Evolutionary conservation across 495 filamentous ascomycete species (phyloP), one percentile per base, ranked within the genome.

Genomic region (Lichenothelia convexa): DNA sequence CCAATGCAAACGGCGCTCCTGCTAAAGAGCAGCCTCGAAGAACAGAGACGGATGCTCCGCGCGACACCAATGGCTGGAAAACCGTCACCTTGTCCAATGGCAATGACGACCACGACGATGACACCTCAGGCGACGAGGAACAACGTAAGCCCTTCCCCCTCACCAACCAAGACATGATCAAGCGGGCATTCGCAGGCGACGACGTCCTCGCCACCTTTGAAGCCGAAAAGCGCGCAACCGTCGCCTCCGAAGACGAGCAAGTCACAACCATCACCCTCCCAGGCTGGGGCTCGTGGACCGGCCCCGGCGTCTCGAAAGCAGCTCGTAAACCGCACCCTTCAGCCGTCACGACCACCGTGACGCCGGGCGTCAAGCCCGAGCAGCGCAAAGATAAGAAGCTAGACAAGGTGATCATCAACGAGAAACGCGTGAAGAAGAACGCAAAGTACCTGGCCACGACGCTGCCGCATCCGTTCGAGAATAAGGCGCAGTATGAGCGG

Each of bases 361-460:
- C 75, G 22, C 68, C 78, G 35, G 89, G 89, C n/a, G 63, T 93
- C 40, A 76, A 79, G 49, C 59, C 64, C 18, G 76, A 78, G 42
- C 63, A 78, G 34, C 68, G 89, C 16, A 80, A 85, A 56, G 89
- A 97, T 50, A 72, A 69, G 21, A 79, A 76, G 59, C 56, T 93
- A 21, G 69, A 76, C 38, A 70, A 68, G 32, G 87, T 92, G 7
- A 93, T 97, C 40, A 81, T 97, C 44, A 93, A 78, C 47, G 80
- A 97, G 68, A 93, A 87, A 62, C 62, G 70, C 22, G 67, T 83
- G 18, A 86, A 83, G 63, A 94, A 94, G 81, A 94, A 91, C 58
- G 65, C 65, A 46, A 85, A 82, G 48, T 95, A 89, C 52, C 65
- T 93, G 41, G 83, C 91, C 7, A 70, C 71, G 6, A 63, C 65